phyloP scores from a whole-genome alignment of 768 basidiomycete genomes.

The Phylloporus sp. region DNA sequence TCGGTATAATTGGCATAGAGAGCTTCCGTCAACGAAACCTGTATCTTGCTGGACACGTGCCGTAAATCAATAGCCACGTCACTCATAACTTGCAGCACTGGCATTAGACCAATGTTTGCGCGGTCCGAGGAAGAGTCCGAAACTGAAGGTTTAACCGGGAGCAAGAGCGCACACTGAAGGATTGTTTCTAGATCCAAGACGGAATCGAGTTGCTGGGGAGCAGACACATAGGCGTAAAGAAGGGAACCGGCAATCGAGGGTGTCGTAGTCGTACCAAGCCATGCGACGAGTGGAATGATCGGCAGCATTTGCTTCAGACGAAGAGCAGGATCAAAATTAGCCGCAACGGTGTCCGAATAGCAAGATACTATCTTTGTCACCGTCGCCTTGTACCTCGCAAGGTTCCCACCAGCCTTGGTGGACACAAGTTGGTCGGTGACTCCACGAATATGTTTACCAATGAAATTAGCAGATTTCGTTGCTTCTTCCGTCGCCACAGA shows the following conservation, averaged over 20 bases:
- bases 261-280: conserved; percentile 31
- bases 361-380: conserved; percentile 16
- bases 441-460: conserved; percentile 17
- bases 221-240: conserved; percentile 43
- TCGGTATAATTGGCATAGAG: conserved; percentile 20
- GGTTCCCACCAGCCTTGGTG: conserved; percentile 12
- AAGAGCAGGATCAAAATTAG: neutral
- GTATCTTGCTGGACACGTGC: conserved; percentile 17
- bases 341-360: conserved; percentile 13
- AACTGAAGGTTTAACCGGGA: conserved; percentile 16
- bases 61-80: conserved; percentile 29
- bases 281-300: conserved; percentile 29
- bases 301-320: conserved; percentile 10
- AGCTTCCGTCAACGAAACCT: conserved; percentile 18
- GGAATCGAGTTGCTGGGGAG: conserved; percentile 31
- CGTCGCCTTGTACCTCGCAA: conserved; percentile 13
- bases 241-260: conserved; percentile 35
- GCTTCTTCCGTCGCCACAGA: conserved; percentile 8
- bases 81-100: conserved; percentile 41
- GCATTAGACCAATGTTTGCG: conserved; percentile 38
- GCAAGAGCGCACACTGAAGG: conserved; percentile 37
- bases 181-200: conserved; percentile 41
- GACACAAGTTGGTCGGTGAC: conserved; percentile 4
- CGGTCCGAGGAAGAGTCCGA: conserved; percentile 17
- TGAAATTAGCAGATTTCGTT: conserved; percentile 21